Percentiles rank a stretch among this genome's conserved stretches.
These are phyloP conservation scores for Ensete glaucum DNA, from an alignment of 176 grass and related monocot genomes.

Conservation along the genomic window DNA sequence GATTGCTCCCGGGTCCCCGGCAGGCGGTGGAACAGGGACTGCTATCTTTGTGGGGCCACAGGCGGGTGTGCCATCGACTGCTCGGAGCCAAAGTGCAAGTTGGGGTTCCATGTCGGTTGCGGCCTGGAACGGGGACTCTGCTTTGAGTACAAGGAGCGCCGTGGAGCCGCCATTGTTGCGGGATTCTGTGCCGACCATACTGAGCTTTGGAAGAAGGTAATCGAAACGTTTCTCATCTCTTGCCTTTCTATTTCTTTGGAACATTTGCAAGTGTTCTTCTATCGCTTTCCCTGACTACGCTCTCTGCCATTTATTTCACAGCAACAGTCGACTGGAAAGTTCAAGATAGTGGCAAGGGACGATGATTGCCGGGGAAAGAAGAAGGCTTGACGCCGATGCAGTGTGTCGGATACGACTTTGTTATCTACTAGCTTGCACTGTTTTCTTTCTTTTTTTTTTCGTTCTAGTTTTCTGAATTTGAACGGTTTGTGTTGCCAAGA, in stretches of 20 bases:
- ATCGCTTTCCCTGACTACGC: no score
- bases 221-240: background rate
- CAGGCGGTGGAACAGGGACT: slow-evolving; percentile 36
- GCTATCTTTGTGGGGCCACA: slow-evolving; percentile 58
- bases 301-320: slow-evolving; percentile 36
- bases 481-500: no score
- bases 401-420: no score
- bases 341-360: slow-evolving; percentile 72
- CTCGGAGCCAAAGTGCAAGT: slow-evolving; percentile 61
- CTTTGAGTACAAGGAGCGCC: slow-evolving; percentile 63
- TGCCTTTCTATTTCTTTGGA: background rate
- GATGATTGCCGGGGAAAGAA: slow-evolving; percentile 15
- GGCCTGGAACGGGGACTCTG: slow-evolving; percentile 48
- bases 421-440: no score
- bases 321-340: slow-evolving; percentile 89
- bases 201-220: slow-evolving; percentile 81
- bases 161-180: slow-evolving; percentile 50
- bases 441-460: no score
- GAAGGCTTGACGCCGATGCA: slow-evolving; percentile 1
- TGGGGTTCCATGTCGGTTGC: slow-evolving; percentile 83
- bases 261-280: background rate
- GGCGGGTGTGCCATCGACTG: slow-evolving; percentile 65
- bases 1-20: slow-evolving; percentile 63
- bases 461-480: no score
- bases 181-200: slow-evolving; percentile 83